These are phyloP conservation scores for Allantophomopsis cytisporea DNA, from an alignment of 2,329 filamentous ascomycete genomes.

Conservation along the genomic window DNA sequence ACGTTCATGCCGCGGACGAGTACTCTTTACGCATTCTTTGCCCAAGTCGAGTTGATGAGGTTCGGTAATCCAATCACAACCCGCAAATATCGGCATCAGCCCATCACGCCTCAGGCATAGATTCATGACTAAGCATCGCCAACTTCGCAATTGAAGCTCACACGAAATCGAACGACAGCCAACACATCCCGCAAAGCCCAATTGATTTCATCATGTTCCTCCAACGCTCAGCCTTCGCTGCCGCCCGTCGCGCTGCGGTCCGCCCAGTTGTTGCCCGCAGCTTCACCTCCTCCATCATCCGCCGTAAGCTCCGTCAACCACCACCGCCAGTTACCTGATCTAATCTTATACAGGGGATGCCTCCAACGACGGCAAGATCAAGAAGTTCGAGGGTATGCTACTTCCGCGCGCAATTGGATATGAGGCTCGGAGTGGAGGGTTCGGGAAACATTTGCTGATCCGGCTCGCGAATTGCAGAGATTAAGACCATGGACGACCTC, in stretches of 20 bases:
- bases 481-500: constrained; percentile 73
- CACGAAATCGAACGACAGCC: background rate
- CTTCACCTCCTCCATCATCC: constrained; percentile 45
- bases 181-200: constrained; percentile 3
- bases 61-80: too few relatives aligned
- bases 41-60: too few relatives aligned
- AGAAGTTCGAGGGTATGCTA: constrained; percentile 17
- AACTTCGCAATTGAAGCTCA: background rate
- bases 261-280: constrained; percentile 39
- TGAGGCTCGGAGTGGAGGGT: background rate
- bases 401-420: background rate
- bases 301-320: constrained; percentile 34
- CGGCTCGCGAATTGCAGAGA: constrained; percentile 40
- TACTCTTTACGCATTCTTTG: too few relatives aligned
- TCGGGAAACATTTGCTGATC: constrained; percentile 4
- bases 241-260: constrained; percentile 44
- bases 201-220: constrained; percentile 39
- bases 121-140: too few relatives aligned
- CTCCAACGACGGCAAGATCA: constrained; percentile 13
- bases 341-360: constrained; percentile 10
- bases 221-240: constrained; percentile 46
- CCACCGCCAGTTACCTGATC: constrained; percentile 3
- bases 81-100: too few relatives aligned
- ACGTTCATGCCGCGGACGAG: too few relatives aligned
- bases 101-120: too few relatives aligned